Evolutionary conservation across 495 filamentous ascomycete genomes (phyloP).

Genomic region (Aspergillus steynii): DNA sequence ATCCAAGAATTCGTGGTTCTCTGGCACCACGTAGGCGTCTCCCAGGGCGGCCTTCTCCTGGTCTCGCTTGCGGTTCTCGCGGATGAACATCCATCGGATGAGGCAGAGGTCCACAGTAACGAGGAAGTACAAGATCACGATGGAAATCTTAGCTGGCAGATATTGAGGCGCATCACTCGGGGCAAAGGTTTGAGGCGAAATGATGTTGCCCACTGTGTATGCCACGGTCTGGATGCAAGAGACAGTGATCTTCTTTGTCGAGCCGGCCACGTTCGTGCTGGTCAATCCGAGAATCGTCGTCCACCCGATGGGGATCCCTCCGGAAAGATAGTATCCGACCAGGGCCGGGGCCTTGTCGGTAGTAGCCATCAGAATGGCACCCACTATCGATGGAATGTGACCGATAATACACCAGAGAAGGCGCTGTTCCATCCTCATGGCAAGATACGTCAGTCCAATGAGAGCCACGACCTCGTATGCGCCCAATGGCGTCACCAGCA

Average conservation of each 20-base stretch:
- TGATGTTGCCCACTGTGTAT: constrained; percentile 59
- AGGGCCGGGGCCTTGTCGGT: constrained; percentile 46
- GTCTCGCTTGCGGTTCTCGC: constrained; percentile 47
- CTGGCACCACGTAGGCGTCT: constrained; percentile 53
- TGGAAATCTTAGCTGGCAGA: constrained; percentile 59
- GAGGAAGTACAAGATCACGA: constrained; percentile 54
- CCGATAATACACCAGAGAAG: constrained; percentile 26
- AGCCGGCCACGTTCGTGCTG: constrained; percentile 57
- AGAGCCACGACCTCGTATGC: constrained; percentile 58
- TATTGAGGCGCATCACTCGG: constrained; percentile 52
- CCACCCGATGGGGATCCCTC: constrained; percentile 47
- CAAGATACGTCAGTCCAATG: constrained; percentile 53
- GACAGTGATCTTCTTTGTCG: constrained; percentile 67
- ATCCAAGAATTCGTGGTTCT: constrained; percentile 59
- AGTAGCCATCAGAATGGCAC: constrained; percentile 53
- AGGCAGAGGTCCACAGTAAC: constrained; percentile 43
- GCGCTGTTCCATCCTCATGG: constrained; percentile 46
- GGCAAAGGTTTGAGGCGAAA: constrained; percentile 51
- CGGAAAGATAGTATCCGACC: constrained; percentile 53
- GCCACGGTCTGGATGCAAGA: constrained; percentile 59
- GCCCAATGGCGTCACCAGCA: constrained; percentile 60
- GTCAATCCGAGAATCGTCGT: constrained; percentile 52
- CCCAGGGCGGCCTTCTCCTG: constrained; percentile 48
- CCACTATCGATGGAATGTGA: constrained; percentile 43
- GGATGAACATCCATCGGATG: constrained; percentile 53